Evolutionary conservation across 1,284 basidiomycete genomes (phyloP), one percentile per base, ranked within the genome.

Genomic region (Pterula multifida): DNA sequence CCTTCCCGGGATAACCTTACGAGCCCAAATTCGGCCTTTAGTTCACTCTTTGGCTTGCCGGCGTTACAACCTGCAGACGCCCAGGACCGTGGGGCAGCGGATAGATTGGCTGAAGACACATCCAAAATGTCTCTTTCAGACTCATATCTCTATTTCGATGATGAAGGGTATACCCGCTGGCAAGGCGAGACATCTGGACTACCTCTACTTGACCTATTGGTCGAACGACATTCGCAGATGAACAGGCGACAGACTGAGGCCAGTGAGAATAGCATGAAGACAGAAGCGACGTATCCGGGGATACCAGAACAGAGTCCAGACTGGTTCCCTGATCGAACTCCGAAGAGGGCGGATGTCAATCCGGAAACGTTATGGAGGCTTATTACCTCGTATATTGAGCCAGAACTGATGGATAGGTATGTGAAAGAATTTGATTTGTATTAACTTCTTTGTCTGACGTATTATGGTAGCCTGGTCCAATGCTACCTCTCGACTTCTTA

Each of bases 141-240:
- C 0, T 85, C 83, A 0, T 89, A 89, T 60, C 71, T 89, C 19
- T 89, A 89, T 60, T 79, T 86, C 52, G 85, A 89, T 55, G 85
- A 89, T 59, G 85, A 88, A 61, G 85, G 85, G 0, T 84, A 81
- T 60, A 85, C 86, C 0, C 70, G 86, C 51, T 90, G 86, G 86
- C 86, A 90, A 67, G 90, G 90, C 26, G 89, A 92, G 59, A 89
- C 89, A 0, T 93, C 90, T 1, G 90, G 90, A 13, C 74, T 93
- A 1, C 90, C 90, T 1, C 74, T 93, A 12, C 75, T 93, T 25
- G 87, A 92, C 60, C 66, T 90, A 4, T 68, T 94, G 24, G 75
- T 89, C 21, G 87, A 90, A 60, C 67, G 69, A 26, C 71, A 71
- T 47, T 57, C 53, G 49, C 61, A 62, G 65, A 63, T 71, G 51